Base-by-base conservation (phyloP, 331 rosid species). In the Prunus yedoensis region DNA sequence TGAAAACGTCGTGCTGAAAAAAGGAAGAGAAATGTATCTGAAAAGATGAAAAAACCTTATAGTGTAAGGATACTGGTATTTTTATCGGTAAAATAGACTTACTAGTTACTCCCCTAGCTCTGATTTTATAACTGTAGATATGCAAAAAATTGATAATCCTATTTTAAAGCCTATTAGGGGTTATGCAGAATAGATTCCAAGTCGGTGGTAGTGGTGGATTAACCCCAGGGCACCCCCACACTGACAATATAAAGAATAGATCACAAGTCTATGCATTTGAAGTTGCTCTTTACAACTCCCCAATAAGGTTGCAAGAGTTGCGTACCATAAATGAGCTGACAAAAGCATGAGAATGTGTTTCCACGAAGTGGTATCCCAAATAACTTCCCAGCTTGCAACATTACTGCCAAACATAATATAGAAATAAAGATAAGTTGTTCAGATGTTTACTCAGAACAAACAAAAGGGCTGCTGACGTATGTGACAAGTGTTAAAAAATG, bases 271-370 rank as follows among this genome's bases (percentile, higher is more conserved):
- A 52, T 32, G 50, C 41, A 74, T 28, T 38, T 16, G 59, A 69
- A 59, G 50, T 61, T 58, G 27, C 20, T 57, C 32, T 74, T 71
- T 52, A 56, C 14, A 63, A 70, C 35, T 70, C 62, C 68, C 52
- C 61, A 43, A 66, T 14, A 52, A 75, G 78, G 65, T 50, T 61
- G 76, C 78, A 84, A 72, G 65, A 80, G 62, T 53, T 53, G 81
- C 88, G 38, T 51, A 89, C 97, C 91, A 89, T 87, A 81, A 78
- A 89, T 68, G 98, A 94, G 94, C 96, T 94, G 78, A 94, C 91
- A 32, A 91, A 94, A 78, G 98, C 98, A 91, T 94, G 98, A n/a
- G 98, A 94, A 82, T 94, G 98, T 53, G 98, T n/a, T 94, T 73
- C 97, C 97, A 60, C 96, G 91, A 73, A 94, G 96, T 27, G 98